Base-by-base conservation (phyloP, 331 rosid genomes). In the Phaseolus coccineus region DNA sequence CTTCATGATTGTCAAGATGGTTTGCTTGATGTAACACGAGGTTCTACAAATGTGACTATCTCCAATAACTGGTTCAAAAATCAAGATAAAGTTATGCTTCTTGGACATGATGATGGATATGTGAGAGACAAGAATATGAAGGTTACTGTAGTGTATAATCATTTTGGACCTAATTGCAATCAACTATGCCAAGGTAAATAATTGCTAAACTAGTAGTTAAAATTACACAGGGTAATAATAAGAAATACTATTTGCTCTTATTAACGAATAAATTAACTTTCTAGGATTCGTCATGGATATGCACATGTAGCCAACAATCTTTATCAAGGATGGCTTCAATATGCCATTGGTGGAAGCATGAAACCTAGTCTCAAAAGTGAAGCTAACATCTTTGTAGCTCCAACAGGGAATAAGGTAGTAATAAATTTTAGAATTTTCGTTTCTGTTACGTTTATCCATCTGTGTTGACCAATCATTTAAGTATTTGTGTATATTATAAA, bases 281-380 rank as follows among this genome's bases (percentile, higher is more conserved):
- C 28, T 3, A 85, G 81, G 3, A 85, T 85, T 53, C 77, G 88
- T 0, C 55, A 74, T 75, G 88, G 88, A 4, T 85, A 85, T 64
- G 88, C 88, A 63, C 88, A 85, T 53, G 84, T 85, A 2, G 84
- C 81, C 37, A 85, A 85, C 47, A 85, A 85, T 63, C 69, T 82
- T 9, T 85, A 85, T 15, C 52, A 2, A 4, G 84, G 86, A 9
- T 85, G 84, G 86, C 2, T 82, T 19, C 86, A 85, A 63, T 85
- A 85, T 42, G 85, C 85, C 3, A 81, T 85, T 1, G 85, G 88
- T 14, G 83, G 88, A 73, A 85, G 88, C 67, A 78, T 40, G 46
- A 2, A 40, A 40, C 46, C 46, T 7, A 7, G 46, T 8, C 46
- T 40, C 11, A 40, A 40, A 40, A 40, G 46, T 40, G 46, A 40